These are phyloP conservation scores for Ustilaginoidea virens DNA, from an alignment of 2,329 filamentous ascomycete genomes.

Conservation along the genomic window DNA sequence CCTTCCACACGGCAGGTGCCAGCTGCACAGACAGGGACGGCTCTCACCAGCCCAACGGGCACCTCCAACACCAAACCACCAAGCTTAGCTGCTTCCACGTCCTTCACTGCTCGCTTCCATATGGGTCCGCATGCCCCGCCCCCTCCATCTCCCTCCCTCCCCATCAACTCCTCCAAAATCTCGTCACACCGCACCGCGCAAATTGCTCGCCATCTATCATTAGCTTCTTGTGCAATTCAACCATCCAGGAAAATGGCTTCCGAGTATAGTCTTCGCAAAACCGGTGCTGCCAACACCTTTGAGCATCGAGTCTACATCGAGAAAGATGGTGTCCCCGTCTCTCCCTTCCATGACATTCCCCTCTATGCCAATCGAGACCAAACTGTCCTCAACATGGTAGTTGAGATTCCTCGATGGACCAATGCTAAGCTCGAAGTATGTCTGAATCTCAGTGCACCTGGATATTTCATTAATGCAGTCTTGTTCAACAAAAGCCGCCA, in stretches of 20 bases:
- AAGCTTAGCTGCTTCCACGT: too few relatives aligned
- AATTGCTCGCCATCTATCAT: constrained; percentile 36
- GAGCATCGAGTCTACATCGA: constrained; percentile 97
- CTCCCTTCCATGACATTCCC: constrained; percentile 96
- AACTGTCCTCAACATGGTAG: constrained; percentile 96
- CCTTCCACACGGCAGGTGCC: neutral
- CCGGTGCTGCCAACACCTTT: constrained; percentile 79
- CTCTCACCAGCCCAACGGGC: too few relatives aligned
- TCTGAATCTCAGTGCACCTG: too few relatives aligned
- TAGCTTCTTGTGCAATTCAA: too few relatives aligned
- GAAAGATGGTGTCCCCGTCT: constrained; percentile 88
- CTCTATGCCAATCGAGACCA: constrained; percentile 94
- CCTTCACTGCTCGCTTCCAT: neutral
- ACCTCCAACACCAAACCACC: too few relatives aligned
- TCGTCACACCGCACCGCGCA: constrained; percentile 35
- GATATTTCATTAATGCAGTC: too few relatives aligned
- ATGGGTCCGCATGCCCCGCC: constrained; percentile 20
- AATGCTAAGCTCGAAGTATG: constrained; percentile 98
- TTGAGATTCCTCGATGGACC: constrained; percentile 99
- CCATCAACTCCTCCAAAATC: constrained; percentile 23
- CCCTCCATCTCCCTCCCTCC: constrained; percentile 19
- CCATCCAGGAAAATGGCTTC: constrained; percentile 35
- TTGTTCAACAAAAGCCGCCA: too few relatives aligned
- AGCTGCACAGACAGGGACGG: neutral
- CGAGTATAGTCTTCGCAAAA: constrained; percentile 67